A percentile compares a stretch with the other conserved stretches of the same genome.
Evolutionary conservation across 1,139 yeast genomes (phyloP).

Genomic region (Hyphopichia khmerensis): DNA sequence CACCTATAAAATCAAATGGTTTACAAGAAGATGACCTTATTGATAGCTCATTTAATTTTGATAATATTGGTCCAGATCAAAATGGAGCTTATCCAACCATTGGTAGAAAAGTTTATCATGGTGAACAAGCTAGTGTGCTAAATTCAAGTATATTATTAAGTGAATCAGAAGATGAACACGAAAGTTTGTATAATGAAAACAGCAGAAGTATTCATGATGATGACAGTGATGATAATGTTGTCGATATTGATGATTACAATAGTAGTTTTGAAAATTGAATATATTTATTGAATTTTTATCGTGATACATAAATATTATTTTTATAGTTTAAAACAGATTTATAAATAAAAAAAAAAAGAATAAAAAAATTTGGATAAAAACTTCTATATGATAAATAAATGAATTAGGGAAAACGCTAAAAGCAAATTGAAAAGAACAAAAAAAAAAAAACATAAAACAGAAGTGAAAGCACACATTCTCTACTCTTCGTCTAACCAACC

Average conservation of each 20-base stretch:
- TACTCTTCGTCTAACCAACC: conserved; percentile 67
- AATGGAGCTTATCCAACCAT: conserved; percentile 2
- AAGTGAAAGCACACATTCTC: too few species aligned
- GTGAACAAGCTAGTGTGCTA: conserved; percentile 7
- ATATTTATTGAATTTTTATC: background rate
- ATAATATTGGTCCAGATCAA: conserved; percentile 10
- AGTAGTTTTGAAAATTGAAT: conserved; percentile 10
- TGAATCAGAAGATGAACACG: conserved; percentile 2
- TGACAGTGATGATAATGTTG: conserved; percentile 11
- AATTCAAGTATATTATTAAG: conserved; percentile 7
- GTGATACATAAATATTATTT: conserved; percentile 13
- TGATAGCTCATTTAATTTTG: conserved; percentile 28
- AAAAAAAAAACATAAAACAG: too few species aligned
- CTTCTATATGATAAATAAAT: too few species aligned
- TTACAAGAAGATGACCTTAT: conserved; percentile 12
- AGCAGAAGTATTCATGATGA: conserved; percentile 1
- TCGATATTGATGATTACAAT: conserved; percentile 29
- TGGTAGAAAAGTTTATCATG: background rate
- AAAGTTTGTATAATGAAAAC: too few species aligned
- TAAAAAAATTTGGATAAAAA: background rate
- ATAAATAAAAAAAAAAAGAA: background rate
- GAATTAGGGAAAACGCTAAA: too few species aligned
- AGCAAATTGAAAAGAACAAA: too few species aligned
- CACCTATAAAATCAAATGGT: conserved; percentile 3
- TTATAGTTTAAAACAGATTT: background rate